Conservation (phyloP, 495 filamentous ascomycete species). For the Bacidia rubella region DNA sequence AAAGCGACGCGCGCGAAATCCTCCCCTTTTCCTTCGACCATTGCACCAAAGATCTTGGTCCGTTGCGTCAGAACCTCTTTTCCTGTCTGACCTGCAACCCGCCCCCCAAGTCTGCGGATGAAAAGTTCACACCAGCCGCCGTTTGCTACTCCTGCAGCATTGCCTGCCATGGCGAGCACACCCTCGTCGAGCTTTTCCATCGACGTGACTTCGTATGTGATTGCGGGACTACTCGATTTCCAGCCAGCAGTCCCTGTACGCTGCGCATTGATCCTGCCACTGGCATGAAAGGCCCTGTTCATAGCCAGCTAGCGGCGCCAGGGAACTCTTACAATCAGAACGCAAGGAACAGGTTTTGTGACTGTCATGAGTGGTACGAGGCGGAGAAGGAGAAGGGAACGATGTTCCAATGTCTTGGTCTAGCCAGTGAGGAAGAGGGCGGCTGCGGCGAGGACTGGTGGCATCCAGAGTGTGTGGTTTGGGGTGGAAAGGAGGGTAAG, state of each 20-base stretch:
- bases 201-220: slow-evolving; percentile 95
- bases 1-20: slow-evolving; percentile 86
- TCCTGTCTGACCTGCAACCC: slow-evolving; percentile 90
- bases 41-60: slow-evolving; percentile 77
- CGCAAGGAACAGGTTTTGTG: slow-evolving; percentile 85
- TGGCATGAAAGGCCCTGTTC: slow-evolving; percentile 58
- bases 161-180: slow-evolving; percentile 89
- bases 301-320: slow-evolving; percentile 53
- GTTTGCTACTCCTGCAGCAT: slow-evolving; percentile 97
- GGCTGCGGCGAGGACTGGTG: slow-evolving; percentile 99
- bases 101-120: slow-evolving; percentile 44
- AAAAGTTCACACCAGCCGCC: slow-evolving; percentile 59
- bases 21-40: slow-evolving; percentile 90
- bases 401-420: slow-evolving; percentile 96
- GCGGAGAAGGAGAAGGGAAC: slow-evolving; percentile 78
- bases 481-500: slow-evolving; percentile 46
- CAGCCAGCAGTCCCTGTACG: slow-evolving; percentile 54
- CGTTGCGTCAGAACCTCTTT: slow-evolving; percentile 75
- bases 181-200: slow-evolving; percentile 87
- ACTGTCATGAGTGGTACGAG: slow-evolving; percentile 75
- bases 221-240: slow-evolving; percentile 78
- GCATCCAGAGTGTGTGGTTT: slow-evolving; percentile 88
- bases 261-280: slow-evolving; percentile 63
- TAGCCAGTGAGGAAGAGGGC: slow-evolving; percentile 64
- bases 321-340: slow-evolving; percentile 92